Base-by-base conservation (phyloP, 768 basidiomycete genomes). In the Mycena floridula region DNA sequence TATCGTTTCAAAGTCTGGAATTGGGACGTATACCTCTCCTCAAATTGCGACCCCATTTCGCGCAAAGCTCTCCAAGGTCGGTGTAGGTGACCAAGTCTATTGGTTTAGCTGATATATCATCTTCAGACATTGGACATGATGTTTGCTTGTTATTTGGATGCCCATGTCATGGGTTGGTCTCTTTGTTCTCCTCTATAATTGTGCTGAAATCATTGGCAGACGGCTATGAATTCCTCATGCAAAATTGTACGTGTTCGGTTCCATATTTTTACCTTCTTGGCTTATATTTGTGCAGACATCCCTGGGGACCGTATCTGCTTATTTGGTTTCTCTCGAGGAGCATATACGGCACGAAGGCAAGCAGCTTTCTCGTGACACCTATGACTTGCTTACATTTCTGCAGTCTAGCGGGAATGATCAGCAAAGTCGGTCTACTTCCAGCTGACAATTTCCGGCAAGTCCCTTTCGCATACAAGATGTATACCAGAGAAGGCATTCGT, bases 351-450 rank as follows among this genome's bases (percentile, higher is more conserved):
- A n/a, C n/a, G n/a, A n/a, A n/a, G n/a, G n/a, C n/a, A n/a, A n/a
- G n/a, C n/a, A n/a, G n/a, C n/a, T n/a, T n/a, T n/a, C n/a, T n/a
- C n/a, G n/a, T n/a, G n/a, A n/a, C n/a, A n/a, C n/a, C n/a, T n/a
- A 80, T 53, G 69, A 73, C 47, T 80, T 79, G 46, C 59, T 80
- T 9, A 80, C 80, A 77, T 68, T 76, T n/a, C n/a, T n/a, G n/a
- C n/a, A n/a, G n/a, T n/a, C n/a, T n/a, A n/a, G n/a, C n/a, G n/a
- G n/a, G n/a, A 44, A 76, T 77, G 0, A 80, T 84, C 45, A 80
- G 80, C 9, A 82, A 77, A 59, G 72, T 73, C 50, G n/a, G n/a
- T n/a, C n/a, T n/a, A n/a, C n/a, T n/a, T n/a, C n/a, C n/a, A n/a
- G n/a, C n/a, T n/a, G n/a, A n/a, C n/a, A n/a, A n/a, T n/a, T n/a